Base-by-base conservation (phyloP, 352 stramenopile species). In the Globisporangium takayamanum region DNA sequence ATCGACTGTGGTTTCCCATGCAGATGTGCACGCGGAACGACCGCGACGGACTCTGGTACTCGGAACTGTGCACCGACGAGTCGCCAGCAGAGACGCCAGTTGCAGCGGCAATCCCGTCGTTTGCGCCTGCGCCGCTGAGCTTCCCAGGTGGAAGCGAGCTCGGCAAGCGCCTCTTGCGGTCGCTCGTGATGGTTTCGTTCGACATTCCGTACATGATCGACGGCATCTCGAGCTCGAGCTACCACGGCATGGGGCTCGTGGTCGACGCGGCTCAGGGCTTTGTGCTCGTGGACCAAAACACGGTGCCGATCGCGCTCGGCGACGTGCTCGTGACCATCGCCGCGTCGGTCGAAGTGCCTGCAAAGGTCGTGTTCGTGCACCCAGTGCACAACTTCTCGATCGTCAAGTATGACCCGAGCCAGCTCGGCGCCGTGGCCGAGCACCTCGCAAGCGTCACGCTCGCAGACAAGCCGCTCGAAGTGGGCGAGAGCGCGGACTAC, bases 221-320 rank as follows among this genome's bases (percentile, higher is more conserved):
- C 64, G 89, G 87, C 20, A 93, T 97, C 55, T 92, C 83, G 20
- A 92, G 80, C 65, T 94, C 80, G 2, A 93, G 80, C 47, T 97
- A 95, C 57, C 76, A 94, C 44, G 92, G 91, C 10, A 85, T 91
- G 25, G 90, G 90, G n/a, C 60, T 97, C 14, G 84, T 98, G 0
- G 77, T 98, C 1, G 88, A 98, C 62, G 73, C 72, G 0, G 64
- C 76, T 18, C 64, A 76, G 49, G 92, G 92, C 0, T 87, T 97
- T 54, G 86, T 98, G n/a, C 71, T 97, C 30, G 88, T 96, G 49
- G 92, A 98, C 64, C 86, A 95, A 53, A 97, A 95, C 64, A 98
- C 92, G 0, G 89, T 97, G 22, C 87, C 88, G 5, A 94, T 92
- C 44, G 81, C 87, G 0, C 66, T 96, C 7, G 87, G 87, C 22